These are phyloP conservation scores for Cutaneotrichosporon cavernicola DNA, from an alignment of 1,284 basidiomycete genomes.

Conservation along the genomic window DNA sequence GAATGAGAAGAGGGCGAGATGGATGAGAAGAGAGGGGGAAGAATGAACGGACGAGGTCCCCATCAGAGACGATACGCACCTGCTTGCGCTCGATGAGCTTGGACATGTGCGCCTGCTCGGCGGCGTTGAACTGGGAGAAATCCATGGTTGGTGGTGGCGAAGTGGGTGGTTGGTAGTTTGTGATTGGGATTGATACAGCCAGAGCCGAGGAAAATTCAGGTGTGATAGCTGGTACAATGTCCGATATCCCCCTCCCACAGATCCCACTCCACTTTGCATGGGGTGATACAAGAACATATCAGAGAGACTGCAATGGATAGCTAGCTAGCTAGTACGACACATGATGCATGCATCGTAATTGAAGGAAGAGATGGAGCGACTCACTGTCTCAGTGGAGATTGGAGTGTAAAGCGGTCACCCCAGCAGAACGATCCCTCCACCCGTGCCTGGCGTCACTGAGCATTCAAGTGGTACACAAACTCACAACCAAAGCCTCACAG, in stretches of 20 bases:
- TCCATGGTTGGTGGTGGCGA: conserved; percentile 61
- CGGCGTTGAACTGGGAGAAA: conserved; percentile 75
- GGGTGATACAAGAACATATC: neutral
- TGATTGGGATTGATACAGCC: neutral
- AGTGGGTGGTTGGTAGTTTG: neutral
- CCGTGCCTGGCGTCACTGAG: neutral
- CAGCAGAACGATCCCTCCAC: neutral
- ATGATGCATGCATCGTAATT: too few relatives aligned
- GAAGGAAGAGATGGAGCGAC: too few relatives aligned
- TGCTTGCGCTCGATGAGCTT: conserved; percentile 89
- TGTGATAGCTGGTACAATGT: neutral
- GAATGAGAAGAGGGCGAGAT: neutral
- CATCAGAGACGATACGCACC: conserved; percentile 55
- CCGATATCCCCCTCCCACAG: neutral
- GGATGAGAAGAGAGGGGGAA: neutral
- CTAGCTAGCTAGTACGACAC: too few relatives aligned
- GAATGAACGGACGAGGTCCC: neutral
- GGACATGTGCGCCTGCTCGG: conserved; percentile 87
- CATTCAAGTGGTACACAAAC: neutral
- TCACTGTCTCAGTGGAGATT: too few relatives aligned
- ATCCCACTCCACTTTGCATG: neutral
- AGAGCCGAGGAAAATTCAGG: conserved; percentile 10
- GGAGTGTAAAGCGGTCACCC: too few relatives aligned
- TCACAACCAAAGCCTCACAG: too few relatives aligned
- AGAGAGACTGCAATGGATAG: neutral